Conservation (phyloP, 2,329 filamentous ascomycete species). For the Sporothrix globosa region DNA sequence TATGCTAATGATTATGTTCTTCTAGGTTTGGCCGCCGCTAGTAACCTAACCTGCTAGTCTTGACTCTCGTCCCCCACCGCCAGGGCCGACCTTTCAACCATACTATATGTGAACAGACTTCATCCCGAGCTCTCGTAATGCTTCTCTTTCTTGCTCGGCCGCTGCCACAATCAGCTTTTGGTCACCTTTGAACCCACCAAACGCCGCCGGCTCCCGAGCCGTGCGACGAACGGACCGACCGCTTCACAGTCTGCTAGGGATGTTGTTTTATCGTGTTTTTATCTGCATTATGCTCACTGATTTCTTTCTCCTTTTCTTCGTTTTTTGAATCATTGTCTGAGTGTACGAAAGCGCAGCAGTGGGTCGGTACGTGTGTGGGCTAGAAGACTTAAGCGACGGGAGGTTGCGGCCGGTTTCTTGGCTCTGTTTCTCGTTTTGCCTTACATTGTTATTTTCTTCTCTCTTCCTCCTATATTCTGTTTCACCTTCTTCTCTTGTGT, state of each 20-base stretch:
- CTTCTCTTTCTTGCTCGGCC: constrained; percentile 1
- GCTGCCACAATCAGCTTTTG: constrained; percentile 11
- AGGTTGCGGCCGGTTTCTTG: neutral
- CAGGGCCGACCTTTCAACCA: neutral
- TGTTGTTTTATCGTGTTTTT: constrained; percentile 2
- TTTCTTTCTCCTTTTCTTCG: constrained; percentile 7
- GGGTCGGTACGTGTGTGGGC: constrained; percentile 17
- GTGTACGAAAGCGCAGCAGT: constrained; percentile 29
- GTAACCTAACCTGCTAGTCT: constrained; percentile 40
- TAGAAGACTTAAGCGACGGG: neutral
- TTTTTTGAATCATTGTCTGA: constrained; percentile 24
- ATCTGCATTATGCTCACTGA: neutral
- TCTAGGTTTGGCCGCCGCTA: constrained; percentile 97
- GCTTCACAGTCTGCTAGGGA: constrained; percentile 9
- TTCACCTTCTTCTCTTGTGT: constrained; percentile 16
- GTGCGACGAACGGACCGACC: constrained; percentile 8
- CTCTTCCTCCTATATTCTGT: constrained; percentile 4
- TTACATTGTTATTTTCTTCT: neutral
- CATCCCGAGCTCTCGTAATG: neutral
- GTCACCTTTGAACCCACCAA: neutral
- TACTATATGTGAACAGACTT: constrained; percentile 1
- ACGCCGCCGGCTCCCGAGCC: neutral
- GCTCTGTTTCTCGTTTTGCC: neutral
- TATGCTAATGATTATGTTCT: constrained; percentile 64
- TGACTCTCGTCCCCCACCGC: constrained; percentile 14